Conservation (phyloP, 1,139 yeast species). For the Yamadazyma aaseri region DNA sequence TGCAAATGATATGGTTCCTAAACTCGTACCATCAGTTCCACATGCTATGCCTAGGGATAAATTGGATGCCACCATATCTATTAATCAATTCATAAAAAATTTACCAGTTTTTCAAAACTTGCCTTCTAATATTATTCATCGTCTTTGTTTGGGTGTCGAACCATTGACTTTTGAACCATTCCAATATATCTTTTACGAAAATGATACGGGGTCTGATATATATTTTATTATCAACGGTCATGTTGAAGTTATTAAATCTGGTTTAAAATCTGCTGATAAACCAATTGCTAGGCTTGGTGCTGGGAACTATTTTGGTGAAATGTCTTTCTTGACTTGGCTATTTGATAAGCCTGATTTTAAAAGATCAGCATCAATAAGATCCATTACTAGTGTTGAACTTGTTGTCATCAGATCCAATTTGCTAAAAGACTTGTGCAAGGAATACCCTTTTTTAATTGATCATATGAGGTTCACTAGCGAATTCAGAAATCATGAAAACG, state of each 20-base stretch:
- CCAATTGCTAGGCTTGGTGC: conserved; percentile 55
- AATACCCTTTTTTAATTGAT: conserved; percentile 57
- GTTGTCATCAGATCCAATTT: conserved; percentile 56
- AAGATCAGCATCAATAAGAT: conserved; percentile 63
- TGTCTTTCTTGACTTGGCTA: conserved; percentile 60
- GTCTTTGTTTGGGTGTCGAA: conserved; percentile 62
- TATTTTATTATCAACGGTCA: conserved; percentile 67
- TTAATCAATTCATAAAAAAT: conserved; percentile 55
- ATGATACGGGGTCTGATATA: conserved; percentile 60
- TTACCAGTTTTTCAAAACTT: conserved; percentile 58
- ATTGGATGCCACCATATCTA: conserved; percentile 49
- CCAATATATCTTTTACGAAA: conserved; percentile 59
- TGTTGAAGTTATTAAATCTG: conserved; percentile 61
- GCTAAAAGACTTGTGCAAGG: conserved; percentile 49
- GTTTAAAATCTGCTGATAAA: conserved; percentile 14
- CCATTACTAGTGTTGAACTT: conserved; percentile 59
- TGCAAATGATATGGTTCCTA: not conserved
- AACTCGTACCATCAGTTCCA: conserved; percentile 5
- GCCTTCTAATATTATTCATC: conserved; percentile 59
- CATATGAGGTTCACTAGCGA: conserved; percentile 63
- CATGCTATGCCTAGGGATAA: conserved; percentile 10
- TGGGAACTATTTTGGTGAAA: conserved; percentile 75
- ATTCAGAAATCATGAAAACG: conserved; percentile 33
- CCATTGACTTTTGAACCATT: conserved; percentile 53
- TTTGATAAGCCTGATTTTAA: conserved; percentile 26